Evolutionary conservation across 1,284 basidiomycete genomes (phyloP), one percentile per base, ranked within the genome.

Genomic region (Cutaneotrichosporon cyanovorans): DNA sequence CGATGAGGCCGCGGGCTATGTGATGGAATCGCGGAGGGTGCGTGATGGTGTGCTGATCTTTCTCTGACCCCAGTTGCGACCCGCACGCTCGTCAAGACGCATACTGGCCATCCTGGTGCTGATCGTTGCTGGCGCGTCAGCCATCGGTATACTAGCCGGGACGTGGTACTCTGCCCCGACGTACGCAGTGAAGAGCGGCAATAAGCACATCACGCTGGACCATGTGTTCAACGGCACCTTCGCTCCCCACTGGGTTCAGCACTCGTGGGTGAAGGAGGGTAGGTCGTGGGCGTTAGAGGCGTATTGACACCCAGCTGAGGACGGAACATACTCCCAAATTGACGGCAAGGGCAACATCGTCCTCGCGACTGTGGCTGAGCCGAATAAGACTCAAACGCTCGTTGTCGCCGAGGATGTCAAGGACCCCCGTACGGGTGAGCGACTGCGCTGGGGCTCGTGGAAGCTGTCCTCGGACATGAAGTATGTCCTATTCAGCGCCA

Each of bases 161-260:
- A 48, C 57, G 23, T 57, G 56, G 8, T 72, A 69, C 55, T 63
- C 63, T 8, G 59, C 63, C 1, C 65, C 69, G 6, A 53, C 58
- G 4, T 66, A 61, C 42, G 53, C 51, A 32, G 50, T 51, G 36
- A 65, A 68, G 75, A 75, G 75, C 5, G 82, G 85, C 2, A 76
- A 71, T 25, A 76, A 75, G 56, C 85, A 80, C 58, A 76, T 93
- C 40, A 84, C 83, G 1, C 80, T 95, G 77, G 87, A 93, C 60
- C 83, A 90, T 65, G 71, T 92, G 39, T 88, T 88, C 72, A 91
- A 92, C 61, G 87, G 87, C 4, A 93, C 89, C 0, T 95, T 93
- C 62, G 53, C 42, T 10, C 68, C 76, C 3, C 59, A 76, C 4
- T 63, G 61, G 11, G 74, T 75, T 37, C 60, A 61, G 23, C 68